Percentiles rank a stretch among this genome's conserved stretches.
phyloP scores from a whole-genome alignment of 345 rosid species.

The Ricinus communis region DNA sequence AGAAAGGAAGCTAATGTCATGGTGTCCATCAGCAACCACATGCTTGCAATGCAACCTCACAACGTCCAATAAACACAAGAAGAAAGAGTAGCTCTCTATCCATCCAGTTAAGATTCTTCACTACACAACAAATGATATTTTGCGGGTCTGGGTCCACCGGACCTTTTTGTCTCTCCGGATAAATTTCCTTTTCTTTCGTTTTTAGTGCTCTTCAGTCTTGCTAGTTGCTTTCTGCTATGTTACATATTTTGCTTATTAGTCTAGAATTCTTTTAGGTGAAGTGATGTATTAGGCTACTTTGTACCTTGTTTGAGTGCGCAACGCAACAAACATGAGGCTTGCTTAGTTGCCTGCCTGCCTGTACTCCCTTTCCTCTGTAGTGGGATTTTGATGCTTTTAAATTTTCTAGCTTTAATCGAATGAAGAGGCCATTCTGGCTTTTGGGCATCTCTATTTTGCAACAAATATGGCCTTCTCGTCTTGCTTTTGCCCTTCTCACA shows the following conservation, averaged over 20 bases:
- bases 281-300: too few relatives aligned
- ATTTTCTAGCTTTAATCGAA: slow-evolving; percentile 19
- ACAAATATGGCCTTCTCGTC: slow-evolving; percentile 57
- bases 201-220: neutral
- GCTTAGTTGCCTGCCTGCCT: slow-evolving; percentile 15
- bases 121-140: neutral
- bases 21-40: too few relatives aligned
- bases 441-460: slow-evolving; percentile 26
- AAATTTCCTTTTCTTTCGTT: neutral
- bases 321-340: neutral
- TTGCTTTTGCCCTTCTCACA: slow-evolving; percentile 43
- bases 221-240: neutral
- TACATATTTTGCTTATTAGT: too few relatives aligned
- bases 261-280: too few relatives aligned
- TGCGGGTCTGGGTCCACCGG: too few relatives aligned
- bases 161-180: neutral
- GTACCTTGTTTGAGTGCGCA: slow-evolving; percentile 2
- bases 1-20: too few relatives aligned
- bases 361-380: slow-evolving; percentile 1
- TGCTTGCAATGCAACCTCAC: too few relatives aligned
- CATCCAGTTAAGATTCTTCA: neutral
- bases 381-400: slow-evolving; percentile 14
- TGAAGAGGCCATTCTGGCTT: slow-evolving; percentile 28
- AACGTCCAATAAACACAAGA: too few relatives aligned
- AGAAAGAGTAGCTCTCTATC: neutral